These are phyloP conservation scores for Perkinsela sp. DNA, from an alignment of 208 protist species.

Conservation along the genomic window DNA sequence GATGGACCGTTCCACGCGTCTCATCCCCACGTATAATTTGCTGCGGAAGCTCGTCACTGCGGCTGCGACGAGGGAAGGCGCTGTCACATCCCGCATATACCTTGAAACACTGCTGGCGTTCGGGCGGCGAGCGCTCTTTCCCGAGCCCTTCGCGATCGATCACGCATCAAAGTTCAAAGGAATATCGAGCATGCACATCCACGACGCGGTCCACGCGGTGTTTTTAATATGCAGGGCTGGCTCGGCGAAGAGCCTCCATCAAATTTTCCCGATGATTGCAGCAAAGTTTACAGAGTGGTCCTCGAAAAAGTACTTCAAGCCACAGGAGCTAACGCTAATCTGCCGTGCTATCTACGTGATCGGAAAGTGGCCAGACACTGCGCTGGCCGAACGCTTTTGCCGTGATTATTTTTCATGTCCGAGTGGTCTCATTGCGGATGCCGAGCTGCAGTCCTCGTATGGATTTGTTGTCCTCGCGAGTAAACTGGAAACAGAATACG, in stretches of 20 bases:
- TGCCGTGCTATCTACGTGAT: not conserved
- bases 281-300: not conserved
- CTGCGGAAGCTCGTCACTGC: not conserved
- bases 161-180: not conserved
- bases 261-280: not conserved
- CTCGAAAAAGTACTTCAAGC: not conserved
- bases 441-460: not conserved
- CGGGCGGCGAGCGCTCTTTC: not conserved
- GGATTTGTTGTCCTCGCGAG: not conserved
- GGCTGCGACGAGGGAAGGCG: not conserved
- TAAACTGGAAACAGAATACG: not conserved
- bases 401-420: not conserved
- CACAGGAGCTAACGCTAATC: not conserved
- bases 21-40: not conserved
- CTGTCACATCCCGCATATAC: not conserved
- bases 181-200: not conserved
- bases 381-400: not conserved
- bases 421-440: not conserved
- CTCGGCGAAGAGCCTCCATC: not conserved
- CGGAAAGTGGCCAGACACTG: not conserved
- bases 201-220: not conserved
- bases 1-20: not conserved
- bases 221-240: not conserved
- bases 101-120: not conserved
- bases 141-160: not conserved